These are phyloP conservation scores for Colletotrichum musicola DNA, from an alignment of 2,329 filamentous ascomycete species.

Conservation along the genomic window DNA sequence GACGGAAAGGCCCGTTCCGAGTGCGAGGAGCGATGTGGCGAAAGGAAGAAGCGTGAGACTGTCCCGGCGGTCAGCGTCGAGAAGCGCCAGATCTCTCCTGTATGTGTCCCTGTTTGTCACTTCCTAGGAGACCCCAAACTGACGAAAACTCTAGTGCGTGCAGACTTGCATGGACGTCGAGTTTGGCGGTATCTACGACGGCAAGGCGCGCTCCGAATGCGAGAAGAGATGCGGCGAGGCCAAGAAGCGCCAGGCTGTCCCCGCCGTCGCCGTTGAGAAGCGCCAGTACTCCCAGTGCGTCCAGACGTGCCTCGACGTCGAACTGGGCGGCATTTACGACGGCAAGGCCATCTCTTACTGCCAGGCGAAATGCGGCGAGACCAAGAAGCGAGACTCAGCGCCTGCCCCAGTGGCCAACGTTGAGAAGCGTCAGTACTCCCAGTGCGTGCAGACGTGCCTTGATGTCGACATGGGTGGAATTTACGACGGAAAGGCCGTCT, in stretches of 20 bases:
- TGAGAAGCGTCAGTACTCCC: neutral
- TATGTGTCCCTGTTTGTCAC: no score
- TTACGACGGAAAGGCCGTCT: constrained; percentile 7
- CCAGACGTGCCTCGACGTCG: neutral
- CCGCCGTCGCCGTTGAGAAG: neutral
- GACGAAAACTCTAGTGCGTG: neutral
- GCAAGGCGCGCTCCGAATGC: constrained; percentile 1
- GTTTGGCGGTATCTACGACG: neutral
- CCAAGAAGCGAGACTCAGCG: neutral
- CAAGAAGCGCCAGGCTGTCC: neutral
- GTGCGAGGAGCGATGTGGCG: neutral
- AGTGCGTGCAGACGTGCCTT: constrained; percentile 7
- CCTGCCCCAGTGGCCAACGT: neutral
- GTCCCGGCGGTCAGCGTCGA: neutral
- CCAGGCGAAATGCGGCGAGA: neutral
- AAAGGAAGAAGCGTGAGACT: neutral
- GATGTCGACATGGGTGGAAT: neutral
- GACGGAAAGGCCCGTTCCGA: constrained; percentile 2
- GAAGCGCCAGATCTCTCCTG: no score
- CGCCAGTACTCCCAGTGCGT: constrained; percentile 7
- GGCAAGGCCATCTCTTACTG: constrained; percentile 5
- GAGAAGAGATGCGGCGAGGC: neutral
- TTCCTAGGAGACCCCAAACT: no score
- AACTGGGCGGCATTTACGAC: neutral
- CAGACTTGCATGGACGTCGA: neutral